Evolutionary conservation across 352 stramenopile genomes (phyloP), one percentile per base, ranked within the genome.

Genomic region (Phytopythium sindhum): DNA sequence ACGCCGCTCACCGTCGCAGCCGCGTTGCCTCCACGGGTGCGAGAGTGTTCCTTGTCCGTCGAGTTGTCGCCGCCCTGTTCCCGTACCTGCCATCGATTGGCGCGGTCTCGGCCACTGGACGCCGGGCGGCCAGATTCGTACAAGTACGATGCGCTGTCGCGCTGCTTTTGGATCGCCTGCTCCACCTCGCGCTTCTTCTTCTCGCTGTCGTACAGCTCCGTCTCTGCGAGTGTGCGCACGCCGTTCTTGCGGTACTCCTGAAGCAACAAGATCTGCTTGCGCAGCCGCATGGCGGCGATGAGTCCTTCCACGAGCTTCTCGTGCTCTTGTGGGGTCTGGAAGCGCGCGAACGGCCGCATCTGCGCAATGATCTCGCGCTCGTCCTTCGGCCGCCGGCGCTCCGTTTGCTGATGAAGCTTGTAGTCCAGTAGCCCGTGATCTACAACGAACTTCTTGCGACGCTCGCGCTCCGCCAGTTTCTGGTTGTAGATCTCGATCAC

Each of bases 401-500:
- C 92, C 21, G 88, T 85, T 61, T 96, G 80, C 61, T 98, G 88
- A 62, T 98, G 93, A 63, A 76, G 87, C 64, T 97, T 97, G 70
- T 98, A 98, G 70, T 99, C 92, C 24, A 98, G 67, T 23, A 98
- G 63, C 8, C 91, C 87, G 2, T 88, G 87, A 64, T 97, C 88
- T 26, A 97, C 77, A 11, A 98, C 89, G 73, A 98, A 97, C 57
- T 91, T 82, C 65, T 97, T 98, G 47, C 92, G 80, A 7, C 90
- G 86, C 63, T 97, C 93, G 51, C 97, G 81, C 64, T 99, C 97
- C 50, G 95, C 84, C 26, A 99, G 78, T 64, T 98, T 98, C 41
- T 84, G 68, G 72, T 99, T 99, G 86, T 99, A 99, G 54, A 98
- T 98, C 65, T 91, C 76, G 54, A 99, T 90, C 17, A 99, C 86